phyloP scores from a whole-genome alignment of 106 monocot species.

The Platanthera guangdongensis region DNA sequence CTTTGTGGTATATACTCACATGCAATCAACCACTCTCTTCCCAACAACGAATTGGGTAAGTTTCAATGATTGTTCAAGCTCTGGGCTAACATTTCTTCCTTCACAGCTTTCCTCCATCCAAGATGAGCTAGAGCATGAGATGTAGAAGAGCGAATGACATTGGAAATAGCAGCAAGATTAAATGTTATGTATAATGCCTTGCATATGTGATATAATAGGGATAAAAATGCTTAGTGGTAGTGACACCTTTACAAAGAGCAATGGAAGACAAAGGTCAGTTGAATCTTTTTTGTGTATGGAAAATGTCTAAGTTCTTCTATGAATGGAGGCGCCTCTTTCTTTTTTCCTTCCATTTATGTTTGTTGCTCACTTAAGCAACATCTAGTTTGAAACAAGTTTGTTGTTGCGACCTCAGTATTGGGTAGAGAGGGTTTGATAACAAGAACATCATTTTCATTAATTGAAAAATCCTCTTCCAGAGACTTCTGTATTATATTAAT shows the following conservation, averaged over 20 bases:
- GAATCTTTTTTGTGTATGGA: background rate
- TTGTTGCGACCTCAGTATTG: too few species aligned
- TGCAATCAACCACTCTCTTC: too few species aligned
- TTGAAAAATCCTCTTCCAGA: too few species aligned
- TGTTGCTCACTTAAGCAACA: background rate
- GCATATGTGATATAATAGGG: background rate
- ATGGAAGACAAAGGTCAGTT: background rate
- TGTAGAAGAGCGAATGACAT: background rate
- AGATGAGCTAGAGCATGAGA: constrained; percentile 5
- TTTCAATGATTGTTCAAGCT: background rate
- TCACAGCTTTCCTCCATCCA: background rate
- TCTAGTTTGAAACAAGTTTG: background rate
- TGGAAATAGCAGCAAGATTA: background rate
- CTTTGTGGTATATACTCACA: too few species aligned
- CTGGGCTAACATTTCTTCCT: background rate
- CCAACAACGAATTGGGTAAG: too few species aligned
- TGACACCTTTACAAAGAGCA: background rate
- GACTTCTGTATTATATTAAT: background rate
- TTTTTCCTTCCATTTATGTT: background rate
- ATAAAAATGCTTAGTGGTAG: background rate
- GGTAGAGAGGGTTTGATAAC: background rate
- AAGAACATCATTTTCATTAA: background rate
- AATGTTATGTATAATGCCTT: background rate
- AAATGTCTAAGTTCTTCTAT: background rate
- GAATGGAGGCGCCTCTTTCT: background rate